Base-by-base conservation (phyloP, 768 basidiomycete species). In the Lepiota subincarnata region DNA sequence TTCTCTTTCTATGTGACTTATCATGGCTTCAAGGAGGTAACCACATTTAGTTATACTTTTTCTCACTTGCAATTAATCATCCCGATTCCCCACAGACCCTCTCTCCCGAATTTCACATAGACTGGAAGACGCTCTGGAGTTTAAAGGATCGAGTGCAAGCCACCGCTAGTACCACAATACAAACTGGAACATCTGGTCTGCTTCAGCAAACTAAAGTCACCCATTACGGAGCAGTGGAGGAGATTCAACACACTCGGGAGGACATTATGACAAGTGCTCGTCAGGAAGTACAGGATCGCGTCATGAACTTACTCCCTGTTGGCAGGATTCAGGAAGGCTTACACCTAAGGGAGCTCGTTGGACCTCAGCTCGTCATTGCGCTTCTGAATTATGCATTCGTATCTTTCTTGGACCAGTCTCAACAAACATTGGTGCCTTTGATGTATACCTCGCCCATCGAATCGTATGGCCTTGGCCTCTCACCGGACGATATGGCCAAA, bases 381-480 rank as follows among this genome's bases (percentile, higher is more conserved):
- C 57, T 67, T 6, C 7, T 60, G 12, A 63, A 62, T 54, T 67
- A 66, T 44, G 55, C 56, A 13, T 62, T 68, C 56, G 62, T 70
- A 16, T 59, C 65, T 14, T 71, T 70, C 52, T 48, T 62, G 3
- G 66, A 71, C 46, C 66, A 65, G 65, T 49, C 61, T 16, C 60
- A 64, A 43, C 60, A 63, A 36, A 64, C 60, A 19, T 59, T 72
- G 14, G 44, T 64, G 18, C 67, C 69, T 2, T 62, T 72, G 36
- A 58, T 72, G 49, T 70, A 65, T 52, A 77, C 80, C 22, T 82
- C 82, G 0, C 79, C 86, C 1, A 64, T 79, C 44, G 62, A 65
- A 6, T 63, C 74, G 2, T 84, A 83, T 13, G 84, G 84, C 0
- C 73, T 85, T 20, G 83, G 82, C 7, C 67, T 86, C 35, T 65